A percentile compares a stretch with the other conserved stretches of the same genome.
phyloP scores from a whole-genome alignment of 148 eudicot genomes.

The Cornus florida region DNA sequence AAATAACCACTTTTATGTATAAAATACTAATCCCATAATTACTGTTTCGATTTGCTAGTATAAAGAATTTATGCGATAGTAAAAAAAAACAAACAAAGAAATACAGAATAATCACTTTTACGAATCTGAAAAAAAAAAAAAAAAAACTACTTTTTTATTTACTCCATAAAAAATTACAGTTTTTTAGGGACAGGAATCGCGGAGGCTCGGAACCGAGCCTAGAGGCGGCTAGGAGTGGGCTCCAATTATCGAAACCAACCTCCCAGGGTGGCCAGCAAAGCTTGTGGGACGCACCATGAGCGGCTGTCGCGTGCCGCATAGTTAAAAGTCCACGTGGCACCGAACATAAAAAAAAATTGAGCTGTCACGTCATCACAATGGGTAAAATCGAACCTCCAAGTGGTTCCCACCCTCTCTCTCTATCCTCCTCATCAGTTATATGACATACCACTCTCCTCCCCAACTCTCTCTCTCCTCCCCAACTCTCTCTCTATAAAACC shows the following conservation, averaged over 20 bases:
- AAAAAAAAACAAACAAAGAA: no score
- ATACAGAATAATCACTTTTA: no score
- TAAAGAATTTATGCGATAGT: no score
- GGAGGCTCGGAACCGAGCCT: constrained; percentile 46
- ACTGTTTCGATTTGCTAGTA: no score
- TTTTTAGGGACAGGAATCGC: constrained; percentile 14
- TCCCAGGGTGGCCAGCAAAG: not conserved
- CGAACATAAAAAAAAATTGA: constrained; percentile 10
- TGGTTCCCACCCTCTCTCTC: not conserved
- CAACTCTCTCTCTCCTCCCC: constrained; percentile 2
- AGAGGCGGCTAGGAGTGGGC: constrained; percentile 32
- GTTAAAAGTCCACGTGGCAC: constrained; percentile 42
- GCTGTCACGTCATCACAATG: constrained; percentile 21
- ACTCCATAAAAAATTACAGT: not conserved
- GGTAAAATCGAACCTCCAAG: not conserved
- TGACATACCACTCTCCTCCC: constrained; percentile 1
- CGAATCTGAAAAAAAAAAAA: no score
- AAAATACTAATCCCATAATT: no score
- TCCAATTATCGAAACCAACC: not conserved
- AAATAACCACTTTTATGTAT: no score
- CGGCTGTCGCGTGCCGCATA: constrained; percentile 71
- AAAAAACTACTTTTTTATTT: no score
- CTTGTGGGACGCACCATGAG: constrained; percentile 21
- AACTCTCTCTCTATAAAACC: constrained; percentile 17
- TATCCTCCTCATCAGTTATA: not conserved